phyloP scores from a whole-genome alignment of 441 rosid species.

The Mallotus repandus region DNA sequence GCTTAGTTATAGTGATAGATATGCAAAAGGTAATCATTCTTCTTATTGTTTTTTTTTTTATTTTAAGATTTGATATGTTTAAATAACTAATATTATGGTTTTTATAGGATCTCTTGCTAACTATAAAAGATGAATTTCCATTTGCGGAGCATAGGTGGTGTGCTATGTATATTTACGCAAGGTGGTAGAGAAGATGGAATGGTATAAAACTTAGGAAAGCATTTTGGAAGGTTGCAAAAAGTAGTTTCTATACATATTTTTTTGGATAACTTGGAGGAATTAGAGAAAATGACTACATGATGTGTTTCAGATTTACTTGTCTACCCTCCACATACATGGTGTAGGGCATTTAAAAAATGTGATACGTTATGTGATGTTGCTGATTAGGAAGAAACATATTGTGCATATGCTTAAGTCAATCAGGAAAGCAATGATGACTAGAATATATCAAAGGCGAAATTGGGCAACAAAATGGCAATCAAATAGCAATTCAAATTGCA shows the following conservation, averaged over 20 bases:
- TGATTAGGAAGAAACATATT: background rate
- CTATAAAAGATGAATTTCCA: too few relatives aligned
- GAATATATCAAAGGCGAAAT: background rate
- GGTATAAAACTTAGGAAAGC: too few relatives aligned
- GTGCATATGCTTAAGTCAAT: background rate
- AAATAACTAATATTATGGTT: too few relatives aligned
- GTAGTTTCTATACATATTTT: background rate
- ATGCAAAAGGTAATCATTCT: background rate
- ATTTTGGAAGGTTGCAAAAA: background rate
- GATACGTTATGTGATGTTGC: background rate
- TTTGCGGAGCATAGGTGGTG: too few relatives aligned
- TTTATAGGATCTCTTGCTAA: too few relatives aligned
- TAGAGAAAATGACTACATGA: too few relatives aligned
- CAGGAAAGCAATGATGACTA: background rate
- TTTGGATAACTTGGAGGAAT: background rate
- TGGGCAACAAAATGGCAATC: background rate
- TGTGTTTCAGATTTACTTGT: too few relatives aligned
- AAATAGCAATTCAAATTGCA: background rate
- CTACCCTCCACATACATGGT: background rate
- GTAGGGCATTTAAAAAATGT: background rate
- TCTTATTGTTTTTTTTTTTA: too few relatives aligned
- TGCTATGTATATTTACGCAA: too few relatives aligned
- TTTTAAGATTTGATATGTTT: too few relatives aligned
- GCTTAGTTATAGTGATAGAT: background rate
- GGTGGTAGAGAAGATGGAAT: too few relatives aligned